Base-by-base conservation (phyloP, 1,284 basidiomycete genomes). In the Rhizoctonia solani region DNA sequence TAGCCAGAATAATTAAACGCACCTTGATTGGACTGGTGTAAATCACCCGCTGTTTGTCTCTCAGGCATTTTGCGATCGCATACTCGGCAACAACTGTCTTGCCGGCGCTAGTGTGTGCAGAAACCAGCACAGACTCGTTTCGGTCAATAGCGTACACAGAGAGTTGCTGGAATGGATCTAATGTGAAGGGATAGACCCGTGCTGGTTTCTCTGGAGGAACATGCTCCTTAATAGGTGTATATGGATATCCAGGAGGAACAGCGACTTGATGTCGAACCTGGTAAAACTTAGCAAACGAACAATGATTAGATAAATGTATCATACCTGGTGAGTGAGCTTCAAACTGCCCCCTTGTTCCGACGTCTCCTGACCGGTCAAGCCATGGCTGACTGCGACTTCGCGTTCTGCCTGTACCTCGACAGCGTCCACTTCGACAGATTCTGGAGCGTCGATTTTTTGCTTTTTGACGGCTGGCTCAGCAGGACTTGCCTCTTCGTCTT, bases 1-100 rank as follows among this genome's bases (percentile, higher is more conserved):
- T 59, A 66, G 61, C 53, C 54, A 66, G 27, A 58, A 70, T 68
- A 23, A 52, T 37, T 68, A 70, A 67, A 81, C 84, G 76, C 76
- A 93, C 95, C 87, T 99, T 99, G 81, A 99, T 99, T 66, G 97
- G 97, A 83, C 92, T 95, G 19, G 97, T 99, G 79, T 99, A 99
- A 69, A 99, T 98, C 69, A 99, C 95, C 77, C 97, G 85, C 78
- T 98, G 95, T 74, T 93, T 94, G 75, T 89, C 86, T 76, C 87
- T 86, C 72, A 99, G 81, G 81, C 92, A 96, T 74, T 96, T 94
- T 0, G 97, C 97, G 75, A 99, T 99, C 47, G 97, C 97, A 78
- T 98, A 99, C 80, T 99, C 97, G 63, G 97, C 97, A 65, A 99
- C 96, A 66, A 98, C 95, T 1, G 96, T 98, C 80, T 99, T 98